A percentile compares a stretch with the other conserved stretches of the same genome.
Evolutionary conservation across 345 rosid genomes (phyloP).

Genomic region (Eucalyptus curtisii): DNA sequence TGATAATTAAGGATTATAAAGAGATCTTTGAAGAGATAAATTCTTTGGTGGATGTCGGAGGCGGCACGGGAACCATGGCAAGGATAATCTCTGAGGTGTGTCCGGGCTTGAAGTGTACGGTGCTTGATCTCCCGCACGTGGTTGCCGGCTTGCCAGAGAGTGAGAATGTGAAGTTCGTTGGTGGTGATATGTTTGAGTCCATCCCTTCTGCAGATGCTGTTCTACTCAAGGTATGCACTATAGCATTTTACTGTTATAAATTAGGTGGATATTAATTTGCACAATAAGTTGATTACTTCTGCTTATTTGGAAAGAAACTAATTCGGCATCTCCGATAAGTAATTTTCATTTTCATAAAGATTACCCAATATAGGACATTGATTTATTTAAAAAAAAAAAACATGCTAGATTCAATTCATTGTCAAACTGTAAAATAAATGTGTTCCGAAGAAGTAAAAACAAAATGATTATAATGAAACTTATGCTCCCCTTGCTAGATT

Average conservation of each 20-base stretch:
- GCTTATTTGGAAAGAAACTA: background rate
- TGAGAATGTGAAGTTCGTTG: too few relatives aligned
- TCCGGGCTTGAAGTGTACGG: too few relatives aligned
- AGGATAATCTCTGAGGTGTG: too few relatives aligned
- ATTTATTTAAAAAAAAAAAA: background rate
- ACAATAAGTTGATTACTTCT: background rate
- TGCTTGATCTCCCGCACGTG: too few relatives aligned
- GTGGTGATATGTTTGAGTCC: too few relatives aligned
- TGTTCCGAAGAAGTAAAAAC: too few relatives aligned
- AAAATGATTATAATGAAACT: background rate
- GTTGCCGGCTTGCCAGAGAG: too few relatives aligned
- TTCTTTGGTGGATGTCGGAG: too few relatives aligned
- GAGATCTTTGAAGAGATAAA: too few relatives aligned
- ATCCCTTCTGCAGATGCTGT: constrained; percentile 28
- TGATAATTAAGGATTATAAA: too few relatives aligned
- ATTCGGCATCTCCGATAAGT: background rate
- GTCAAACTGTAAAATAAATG: background rate
- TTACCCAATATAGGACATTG: background rate
- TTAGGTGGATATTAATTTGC: background rate
- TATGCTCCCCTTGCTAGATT: background rate
- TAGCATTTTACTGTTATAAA: background rate
- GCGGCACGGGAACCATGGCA: too few relatives aligned
- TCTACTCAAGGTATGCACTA: constrained; percentile 16
- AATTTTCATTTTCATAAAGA: background rate
- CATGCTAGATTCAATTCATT: background rate